A percentile compares a stretch with the other conserved stretches of the same genome.
These are phyloP conservation scores for Houttuynia cordata DNA, from an alignment of 164 flowering plant species.

Conservation along the genomic window DNA sequence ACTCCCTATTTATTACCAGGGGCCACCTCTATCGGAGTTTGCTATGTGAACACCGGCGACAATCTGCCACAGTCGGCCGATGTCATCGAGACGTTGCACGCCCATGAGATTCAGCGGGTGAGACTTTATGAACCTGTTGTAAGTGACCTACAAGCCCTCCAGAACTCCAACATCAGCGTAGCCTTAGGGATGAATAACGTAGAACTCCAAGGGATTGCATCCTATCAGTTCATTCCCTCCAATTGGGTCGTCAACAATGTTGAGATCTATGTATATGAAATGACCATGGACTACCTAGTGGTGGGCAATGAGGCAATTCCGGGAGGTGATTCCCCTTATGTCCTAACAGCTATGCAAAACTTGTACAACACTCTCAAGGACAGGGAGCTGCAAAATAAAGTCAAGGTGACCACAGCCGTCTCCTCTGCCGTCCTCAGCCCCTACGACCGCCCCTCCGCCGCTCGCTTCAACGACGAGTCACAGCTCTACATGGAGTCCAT, in stretches of 20 bases:
- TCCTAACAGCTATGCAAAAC: slow-evolving; percentile 9
- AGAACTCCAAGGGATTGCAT: slow-evolving; percentile 2
- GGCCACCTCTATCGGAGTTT: slow-evolving; percentile 4
- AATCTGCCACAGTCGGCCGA: slow-evolving; percentile 3
- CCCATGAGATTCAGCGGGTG: slow-evolving; percentile 3
- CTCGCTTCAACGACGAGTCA: not conserved
- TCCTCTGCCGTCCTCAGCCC: not conserved
- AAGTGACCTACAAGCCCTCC: slow-evolving; percentile 4
- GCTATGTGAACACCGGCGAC: slow-evolving; percentile 6
- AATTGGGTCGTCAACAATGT: slow-evolving; percentile 7
- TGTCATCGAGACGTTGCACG: slow-evolving; percentile 5
- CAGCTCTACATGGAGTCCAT: not conserved
- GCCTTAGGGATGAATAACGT: slow-evolving; percentile 3
- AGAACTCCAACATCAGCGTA: slow-evolving; percentile 8
- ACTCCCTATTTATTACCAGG: not conserved
- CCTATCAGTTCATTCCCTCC: not conserved
- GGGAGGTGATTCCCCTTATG: slow-evolving; percentile 1
- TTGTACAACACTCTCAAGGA: not conserved
- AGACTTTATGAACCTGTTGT: slow-evolving; percentile 11
- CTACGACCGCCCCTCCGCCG: not conserved
- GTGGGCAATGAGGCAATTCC: slow-evolving; percentile 16
- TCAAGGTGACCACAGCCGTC: not conserved
- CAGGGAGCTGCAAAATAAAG: not conserved
- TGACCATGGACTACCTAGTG: slow-evolving; percentile 6
- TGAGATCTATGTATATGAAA: slow-evolving; percentile 2